Conservation (phyloP, 1,284 basidiomycete genomes). For the Tetrapyrgos nigripes region DNA sequence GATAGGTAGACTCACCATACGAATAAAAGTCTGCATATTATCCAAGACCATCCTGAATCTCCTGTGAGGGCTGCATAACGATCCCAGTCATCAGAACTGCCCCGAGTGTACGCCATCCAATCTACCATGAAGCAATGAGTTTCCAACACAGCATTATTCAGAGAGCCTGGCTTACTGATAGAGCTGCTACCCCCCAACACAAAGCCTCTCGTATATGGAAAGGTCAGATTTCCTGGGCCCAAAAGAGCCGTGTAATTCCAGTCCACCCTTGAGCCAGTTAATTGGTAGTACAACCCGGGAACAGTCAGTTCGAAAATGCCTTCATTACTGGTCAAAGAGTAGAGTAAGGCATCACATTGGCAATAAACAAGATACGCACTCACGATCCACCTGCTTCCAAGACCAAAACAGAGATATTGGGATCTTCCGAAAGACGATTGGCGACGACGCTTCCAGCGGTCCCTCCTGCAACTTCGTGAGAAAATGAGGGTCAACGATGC, state of each 20-base stretch:
- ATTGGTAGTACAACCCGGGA: not conserved
- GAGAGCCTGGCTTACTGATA: constrained; percentile 36
- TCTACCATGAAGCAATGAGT: constrained; percentile 17
- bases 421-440: constrained; percentile 25
- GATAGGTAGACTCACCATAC: constrained; percentile 22
- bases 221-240: constrained; percentile 31
- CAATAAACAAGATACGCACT: not conserved
- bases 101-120: constrained; percentile 33
- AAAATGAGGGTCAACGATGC: not conserved
- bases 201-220: constrained; percentile 39
- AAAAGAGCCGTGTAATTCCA: constrained; percentile 45
- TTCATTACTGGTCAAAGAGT: not conserved
- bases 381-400: constrained; percentile 25
- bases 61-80: constrained; percentile 28
- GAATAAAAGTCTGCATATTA: constrained; percentile 29
- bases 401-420: constrained; percentile 22
- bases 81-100: constrained; percentile 35
- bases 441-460: constrained; percentile 30
- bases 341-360: too few species aligned
- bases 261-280: constrained; percentile 12
- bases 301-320: not conserved
- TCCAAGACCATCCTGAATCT: constrained; percentile 37
- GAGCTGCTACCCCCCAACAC: constrained; percentile 46
- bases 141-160: not conserved
- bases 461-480: constrained; percentile 24